Evolutionary conservation across 345 rosid genomes (phyloP).

Genomic region (Cardamine occulta): DNA sequence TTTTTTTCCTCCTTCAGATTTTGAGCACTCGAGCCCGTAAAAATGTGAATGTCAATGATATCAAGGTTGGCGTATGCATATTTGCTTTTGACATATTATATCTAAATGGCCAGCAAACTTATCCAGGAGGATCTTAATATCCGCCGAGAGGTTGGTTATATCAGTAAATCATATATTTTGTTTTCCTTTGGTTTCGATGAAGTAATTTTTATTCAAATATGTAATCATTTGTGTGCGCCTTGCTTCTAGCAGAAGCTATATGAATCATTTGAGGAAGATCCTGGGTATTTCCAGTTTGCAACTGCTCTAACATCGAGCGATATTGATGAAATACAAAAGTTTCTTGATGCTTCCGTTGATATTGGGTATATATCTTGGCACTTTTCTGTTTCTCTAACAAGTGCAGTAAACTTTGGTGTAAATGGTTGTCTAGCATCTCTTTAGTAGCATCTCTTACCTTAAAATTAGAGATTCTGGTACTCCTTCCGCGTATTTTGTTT

Average conservation of each 20-base stretch:
- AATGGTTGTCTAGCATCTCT: not conserved
- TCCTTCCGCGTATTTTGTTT: not conserved
- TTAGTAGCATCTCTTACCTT: not conserved
- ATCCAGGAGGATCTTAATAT: slow-evolving; percentile 72
- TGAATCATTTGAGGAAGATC: slow-evolving; percentile 78
- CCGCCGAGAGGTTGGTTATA: slow-evolving; percentile 73
- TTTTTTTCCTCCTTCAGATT: slow-evolving; percentile 49
- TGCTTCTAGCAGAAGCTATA: slow-evolving; percentile 65
- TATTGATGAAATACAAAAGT: slow-evolving; percentile 87
- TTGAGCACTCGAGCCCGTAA: slow-evolving; percentile 87
- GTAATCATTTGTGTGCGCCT: slow-evolving; percentile 1
- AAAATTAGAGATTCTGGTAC: slow-evolving; percentile 18
- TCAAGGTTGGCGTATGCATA: slow-evolving; percentile 91
- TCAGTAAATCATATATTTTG: slow-evolving; percentile 3
- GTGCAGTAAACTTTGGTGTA: slow-evolving; percentile 12
- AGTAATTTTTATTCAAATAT: slow-evolving; percentile 7
- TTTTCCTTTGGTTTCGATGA: slow-evolving; percentile 14
- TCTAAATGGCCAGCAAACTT: slow-evolving; percentile 76
- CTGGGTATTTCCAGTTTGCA: slow-evolving; percentile 87
- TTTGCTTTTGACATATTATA: slow-evolving; percentile 90
- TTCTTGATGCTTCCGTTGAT: slow-evolving; percentile 85
- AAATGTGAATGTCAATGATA: slow-evolving; percentile 77
- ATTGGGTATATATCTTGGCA: slow-evolving; percentile 61
- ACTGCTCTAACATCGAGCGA: slow-evolving; percentile 82
- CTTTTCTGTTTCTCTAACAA: slow-evolving; percentile 28